A percentile compares a stretch with the other conserved stretches of the same genome.
These are phyloP conservation scores for Lomentospora prolificans DNA, from an alignment of 2,329 filamentous ascomycete genomes.

Conservation along the genomic window DNA sequence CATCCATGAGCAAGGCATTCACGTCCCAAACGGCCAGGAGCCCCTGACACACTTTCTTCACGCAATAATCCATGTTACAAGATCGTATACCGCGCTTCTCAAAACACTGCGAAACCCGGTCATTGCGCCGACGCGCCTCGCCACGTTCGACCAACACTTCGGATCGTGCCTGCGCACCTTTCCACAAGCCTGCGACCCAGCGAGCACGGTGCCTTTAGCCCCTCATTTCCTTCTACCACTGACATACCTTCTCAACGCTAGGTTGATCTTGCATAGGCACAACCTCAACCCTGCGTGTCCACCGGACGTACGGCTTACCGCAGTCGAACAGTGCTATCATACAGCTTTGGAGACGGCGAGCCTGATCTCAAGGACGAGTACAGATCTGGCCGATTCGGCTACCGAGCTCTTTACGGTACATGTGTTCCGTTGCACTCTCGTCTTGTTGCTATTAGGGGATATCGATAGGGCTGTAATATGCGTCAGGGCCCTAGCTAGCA, in stretches of 20 bases:
- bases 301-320: constrained; percentile 53
- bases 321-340: constrained; percentile 66
- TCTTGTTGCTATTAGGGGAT: constrained; percentile 66
- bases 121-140: constrained; percentile 57
- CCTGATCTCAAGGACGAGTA: constrained; percentile 57
- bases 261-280: constrained; percentile 79
- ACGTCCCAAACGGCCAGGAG: constrained; percentile 39
- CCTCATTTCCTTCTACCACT: constrained; percentile 66
- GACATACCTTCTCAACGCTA: constrained; percentile 69
- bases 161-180: constrained; percentile 64
- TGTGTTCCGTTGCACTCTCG: constrained; percentile 75
- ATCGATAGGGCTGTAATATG: constrained; percentile 65
- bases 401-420: constrained; percentile 72
- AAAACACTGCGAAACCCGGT: constrained; percentile 59
- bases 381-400: constrained; percentile 54
- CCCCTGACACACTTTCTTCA: constrained; percentile 62
- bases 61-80: constrained; percentile 71
- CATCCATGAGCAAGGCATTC: constrained; percentile 49
- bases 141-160: constrained; percentile 77
- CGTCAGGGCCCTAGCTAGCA: constrained; percentile 58
- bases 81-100: constrained; percentile 64
- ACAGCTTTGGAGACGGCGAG: constrained; percentile 70
- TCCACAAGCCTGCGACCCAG: constrained; percentile 62
- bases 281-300: constrained; percentile 70
- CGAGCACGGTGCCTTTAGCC: constrained; percentile 58